Conservation (phyloP, 768 basidiomycete species). For the Leucocoprinus birnbaumii region DNA sequence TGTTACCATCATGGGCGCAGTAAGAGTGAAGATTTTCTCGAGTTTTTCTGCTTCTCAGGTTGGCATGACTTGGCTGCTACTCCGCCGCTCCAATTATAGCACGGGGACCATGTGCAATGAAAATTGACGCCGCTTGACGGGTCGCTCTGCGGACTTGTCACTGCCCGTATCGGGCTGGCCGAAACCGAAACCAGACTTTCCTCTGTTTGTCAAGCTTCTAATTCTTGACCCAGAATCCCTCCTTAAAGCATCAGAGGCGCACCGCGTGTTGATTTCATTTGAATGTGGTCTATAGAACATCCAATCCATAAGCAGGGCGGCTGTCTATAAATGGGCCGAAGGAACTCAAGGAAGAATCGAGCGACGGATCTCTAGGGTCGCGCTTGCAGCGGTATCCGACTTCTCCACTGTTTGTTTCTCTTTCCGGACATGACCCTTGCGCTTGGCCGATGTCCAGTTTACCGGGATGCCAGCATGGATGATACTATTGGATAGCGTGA, state of each 20-base stretch:
- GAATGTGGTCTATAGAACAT: neutral
- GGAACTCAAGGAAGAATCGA: neutral
- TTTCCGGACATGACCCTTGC: neutral
- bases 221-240: neutral
- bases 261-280: slow-evolving; percentile 3
- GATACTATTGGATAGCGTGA: slow-evolving; percentile 3
- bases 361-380: neutral
- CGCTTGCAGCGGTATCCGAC: neutral
- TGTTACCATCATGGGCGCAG: no score
- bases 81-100: neutral
- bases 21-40: no score
- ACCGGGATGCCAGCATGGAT: no score
- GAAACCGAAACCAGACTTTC: neutral
- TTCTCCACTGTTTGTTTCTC: neutral
- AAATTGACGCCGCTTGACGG: neutral
- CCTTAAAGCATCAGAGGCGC: neutral
- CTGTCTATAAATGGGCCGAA: neutral
- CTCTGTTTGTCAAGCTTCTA: neutral
- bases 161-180: neutral
- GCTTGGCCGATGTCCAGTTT: neutral
- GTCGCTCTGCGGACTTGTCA: neutral
- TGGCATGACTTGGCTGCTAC: no score
- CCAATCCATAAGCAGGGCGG: neutral
- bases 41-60: no score
- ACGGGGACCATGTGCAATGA: no score